Percentiles rank a stretch among this genome's conserved stretches.
phyloP scores from a whole-genome alignment of 495 filamentous ascomycete species.

The Neurospora africana region DNA sequence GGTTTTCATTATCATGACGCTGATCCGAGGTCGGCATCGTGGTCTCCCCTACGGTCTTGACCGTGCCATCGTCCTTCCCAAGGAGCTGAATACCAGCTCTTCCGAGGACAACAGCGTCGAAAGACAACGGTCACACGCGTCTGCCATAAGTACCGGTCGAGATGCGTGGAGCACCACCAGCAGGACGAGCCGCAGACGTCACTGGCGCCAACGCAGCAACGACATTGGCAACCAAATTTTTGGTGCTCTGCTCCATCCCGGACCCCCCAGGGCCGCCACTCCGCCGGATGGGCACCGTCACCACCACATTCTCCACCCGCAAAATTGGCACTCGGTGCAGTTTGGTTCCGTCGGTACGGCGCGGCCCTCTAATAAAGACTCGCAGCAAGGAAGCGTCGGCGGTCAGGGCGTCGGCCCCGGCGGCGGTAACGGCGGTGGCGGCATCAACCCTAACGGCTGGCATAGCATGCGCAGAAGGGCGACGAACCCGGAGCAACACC shows the following conservation, averaged over 20 bases:
- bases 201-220: conserved; percentile 18
- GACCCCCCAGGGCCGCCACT: conserved; percentile 17
- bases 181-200: conserved; percentile 12
- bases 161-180: conserved; percentile 5
- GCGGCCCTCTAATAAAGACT: neutral
- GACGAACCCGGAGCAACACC: neutral
- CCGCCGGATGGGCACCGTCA: neutral
- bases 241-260: conserved; percentile 28
- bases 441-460: neutral
- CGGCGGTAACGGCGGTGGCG: neutral
- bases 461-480: neutral
- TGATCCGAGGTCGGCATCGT: conserved; percentile 83
- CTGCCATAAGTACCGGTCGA: conserved; percentile 20
- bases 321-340: neutral
- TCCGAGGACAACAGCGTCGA: conserved; percentile 48
- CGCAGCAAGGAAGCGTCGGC: neutral
- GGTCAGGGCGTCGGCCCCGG: neutral
- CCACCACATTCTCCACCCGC: conserved; percentile 6
- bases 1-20: conserved; percentile 86
- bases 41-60: conserved; percentile 88
- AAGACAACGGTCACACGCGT: conserved; percentile 44
- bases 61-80: conserved; percentile 75
- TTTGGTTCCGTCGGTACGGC: neutral
- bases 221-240: conserved; percentile 18
- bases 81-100: conserved; percentile 64